These are phyloP conservation scores for Ramaria rubella DNA, from an alignment of 768 basidiomycete genomes.

Conservation along the genomic window DNA sequence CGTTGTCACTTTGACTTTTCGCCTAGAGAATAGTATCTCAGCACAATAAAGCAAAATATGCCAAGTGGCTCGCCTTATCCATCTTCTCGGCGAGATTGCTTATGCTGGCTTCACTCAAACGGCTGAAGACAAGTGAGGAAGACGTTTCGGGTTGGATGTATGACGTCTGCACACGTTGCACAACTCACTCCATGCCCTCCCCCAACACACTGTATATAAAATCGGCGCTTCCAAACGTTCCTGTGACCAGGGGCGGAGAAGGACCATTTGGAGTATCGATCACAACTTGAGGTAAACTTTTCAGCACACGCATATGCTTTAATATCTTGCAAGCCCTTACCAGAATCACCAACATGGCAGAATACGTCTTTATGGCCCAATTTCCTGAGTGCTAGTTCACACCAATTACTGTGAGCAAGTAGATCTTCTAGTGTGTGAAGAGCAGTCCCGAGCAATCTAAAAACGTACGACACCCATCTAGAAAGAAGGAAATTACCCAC, in stretches of 20 bases:
- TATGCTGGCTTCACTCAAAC: conserved; percentile 54
- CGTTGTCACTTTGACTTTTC: conserved; percentile 28
- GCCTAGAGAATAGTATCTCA: conserved; percentile 14
- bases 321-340: no score
- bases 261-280: conserved; percentile 41
- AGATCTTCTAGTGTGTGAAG: conserved; percentile 70
- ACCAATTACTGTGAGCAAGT: conserved; percentile 74
- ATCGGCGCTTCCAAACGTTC: conserved; percentile 62
- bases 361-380: conserved; percentile 69
- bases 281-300: conserved; percentile 11
- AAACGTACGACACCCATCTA: conserved; percentile 10
- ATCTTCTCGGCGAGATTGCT: conserved; percentile 51
- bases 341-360: conserved; percentile 69
- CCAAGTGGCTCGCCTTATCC: conserved; percentile 28
- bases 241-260: conserved; percentile 60
- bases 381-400: conserved; percentile 64
- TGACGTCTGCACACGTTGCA: not conserved
- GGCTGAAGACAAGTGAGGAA: conserved; percentile 26
- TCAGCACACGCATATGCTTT: no score
- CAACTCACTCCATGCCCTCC: conserved; percentile 54
- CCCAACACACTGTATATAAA: conserved; percentile 61
- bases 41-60: no score
- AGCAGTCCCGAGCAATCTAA: conserved; percentile 62
- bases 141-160: not conserved
- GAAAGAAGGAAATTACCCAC: not conserved